Percentiles rank a stretch among this genome's conserved stretches.
These are phyloP conservation scores for Meyerozyma smithsonii DNA, from an alignment of 1,139 yeast species.

Conservation along the genomic window DNA sequence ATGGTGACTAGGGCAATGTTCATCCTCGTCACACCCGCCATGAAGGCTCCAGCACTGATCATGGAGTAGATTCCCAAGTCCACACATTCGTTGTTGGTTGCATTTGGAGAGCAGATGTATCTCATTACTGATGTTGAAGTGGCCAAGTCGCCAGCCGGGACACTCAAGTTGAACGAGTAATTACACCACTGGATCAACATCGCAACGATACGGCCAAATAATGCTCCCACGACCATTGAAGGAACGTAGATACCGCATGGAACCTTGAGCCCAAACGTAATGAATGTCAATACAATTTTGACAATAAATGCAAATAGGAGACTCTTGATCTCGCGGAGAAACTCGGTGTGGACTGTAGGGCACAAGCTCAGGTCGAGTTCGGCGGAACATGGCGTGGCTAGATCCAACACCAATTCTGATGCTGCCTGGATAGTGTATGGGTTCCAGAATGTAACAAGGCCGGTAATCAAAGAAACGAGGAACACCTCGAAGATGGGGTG, in stretches of 20 bases:
- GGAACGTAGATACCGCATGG: constrained; percentile 71
- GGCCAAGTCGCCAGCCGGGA: constrained; percentile 8
- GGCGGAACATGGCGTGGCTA: constrained; percentile 47
- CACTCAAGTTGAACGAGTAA: constrained; percentile 16
- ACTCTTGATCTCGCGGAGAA: constrained; percentile 29
- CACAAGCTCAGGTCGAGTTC: constrained; percentile 34
- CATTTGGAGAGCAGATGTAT: constrained; percentile 16
- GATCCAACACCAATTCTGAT: constrained; percentile 47
- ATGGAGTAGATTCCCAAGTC: constrained; percentile 61
- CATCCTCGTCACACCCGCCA: constrained; percentile 69
- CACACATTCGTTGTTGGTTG: constrained; percentile 22
- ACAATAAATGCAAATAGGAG: constrained; percentile 42
- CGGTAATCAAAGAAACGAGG: constrained; percentile 44
- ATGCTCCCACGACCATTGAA: constrained; percentile 64
- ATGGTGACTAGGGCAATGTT: constrained; percentile 58
- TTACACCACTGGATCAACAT: constrained; percentile 42
- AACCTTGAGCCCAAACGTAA: constrained; percentile 58
- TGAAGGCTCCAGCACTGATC: constrained; percentile 64
- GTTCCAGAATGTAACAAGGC: constrained; percentile 47
- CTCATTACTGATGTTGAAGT: constrained; percentile 14
- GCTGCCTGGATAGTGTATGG: constrained; percentile 51
- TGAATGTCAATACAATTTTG: constrained; percentile 44
- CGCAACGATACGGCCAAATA: constrained; percentile 55
- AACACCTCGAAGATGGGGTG: constrained; percentile 48
- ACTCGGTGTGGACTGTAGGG: constrained; percentile 29